Base-by-base conservation (phyloP, 2,329 filamentous ascomycete genomes). In the Dothideomycetes sp. region DNA sequence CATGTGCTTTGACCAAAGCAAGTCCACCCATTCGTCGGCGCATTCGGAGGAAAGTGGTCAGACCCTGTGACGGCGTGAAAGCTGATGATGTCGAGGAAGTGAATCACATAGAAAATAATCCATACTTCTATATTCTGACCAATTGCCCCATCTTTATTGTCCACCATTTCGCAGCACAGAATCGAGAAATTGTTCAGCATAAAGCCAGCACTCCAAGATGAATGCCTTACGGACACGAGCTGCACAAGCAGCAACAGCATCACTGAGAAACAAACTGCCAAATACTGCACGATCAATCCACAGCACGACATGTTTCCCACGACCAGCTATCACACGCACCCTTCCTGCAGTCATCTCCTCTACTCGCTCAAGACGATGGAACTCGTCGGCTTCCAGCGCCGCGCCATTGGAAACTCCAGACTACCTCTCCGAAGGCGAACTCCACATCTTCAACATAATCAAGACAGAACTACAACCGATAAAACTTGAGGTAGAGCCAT, bases 381-480 rank as follows among this genome's bases (percentile, higher is more conserved):
- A 37, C 19, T 41, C 39, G 9, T 33, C 38, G 27, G n/a, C 24
- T 8, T 12, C 30, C 18, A 4, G 31, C 14, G 27, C 39, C 2
- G 10, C n/a, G 19, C 4, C 12, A 19, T 46, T 55, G 16, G 49
- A 66, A 48, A 54, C 67, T 16, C 68, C 68, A 19, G 64, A 68
- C 44, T 65, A 66, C 51, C 59, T 70, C 14, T 59, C 61, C 35
- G 63, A 66, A 41, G 54, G 53, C 42, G 68, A 71, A 48, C 54
- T 63, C 38, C 57, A 62, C 45, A 55, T 71, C 30, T 71, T 70
- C 55, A 57, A 65, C 34, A 64, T 65, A 44, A 55, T 70, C 15
- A 62, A 59, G 48, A 51, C 54, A 14, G 57, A 56, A 24, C 44
- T 71, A 32, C 48, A 59, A 4, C 68, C 68, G 15, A 57, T 54